These are phyloP conservation scores for Melastoma candidum DNA, from an alignment of 441 rosid species.

Conservation along the genomic window DNA sequence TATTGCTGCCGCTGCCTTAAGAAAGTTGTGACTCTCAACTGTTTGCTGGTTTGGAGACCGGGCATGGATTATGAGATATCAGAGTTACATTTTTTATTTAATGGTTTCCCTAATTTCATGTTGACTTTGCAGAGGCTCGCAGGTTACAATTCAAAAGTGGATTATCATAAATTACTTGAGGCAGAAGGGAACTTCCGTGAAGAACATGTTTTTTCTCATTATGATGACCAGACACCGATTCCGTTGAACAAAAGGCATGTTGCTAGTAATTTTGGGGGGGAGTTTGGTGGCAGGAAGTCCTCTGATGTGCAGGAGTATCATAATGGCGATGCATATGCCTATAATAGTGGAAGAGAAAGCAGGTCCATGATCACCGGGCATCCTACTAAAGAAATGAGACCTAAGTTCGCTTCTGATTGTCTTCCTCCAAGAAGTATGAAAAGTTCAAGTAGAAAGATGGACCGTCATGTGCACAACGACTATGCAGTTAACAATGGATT, in stretches of 20 bases:
- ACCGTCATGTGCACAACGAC: slow-evolving; percentile 22
- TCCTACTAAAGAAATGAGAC: slow-evolving; percentile 32
- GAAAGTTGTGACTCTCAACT: too few species aligned
- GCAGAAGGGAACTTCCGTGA: slow-evolving; percentile 32
- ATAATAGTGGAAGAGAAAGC: slow-evolving; percentile 26
- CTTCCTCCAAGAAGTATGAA: slow-evolving; percentile 20
- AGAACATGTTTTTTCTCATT: slow-evolving; percentile 33
- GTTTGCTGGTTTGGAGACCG: too few species aligned
- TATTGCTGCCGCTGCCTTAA: neutral
- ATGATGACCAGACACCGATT: slow-evolving; percentile 26
- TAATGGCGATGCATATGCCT: slow-evolving; percentile 29
- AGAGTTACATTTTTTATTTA: neutral
- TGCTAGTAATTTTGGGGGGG: slow-evolving; percentile 23
- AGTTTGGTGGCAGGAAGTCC: slow-evolving; percentile 28
- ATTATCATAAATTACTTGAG: slow-evolving; percentile 29
- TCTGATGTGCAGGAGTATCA: slow-evolving; percentile 29
- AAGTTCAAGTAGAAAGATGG: slow-evolving; percentile 22
- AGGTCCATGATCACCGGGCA: slow-evolving; percentile 30
- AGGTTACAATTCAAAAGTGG: slow-evolving; percentile 28
- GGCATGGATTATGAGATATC: too few species aligned
- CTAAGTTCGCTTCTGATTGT: slow-evolving; percentile 26
- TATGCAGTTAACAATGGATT: slow-evolving; percentile 20
- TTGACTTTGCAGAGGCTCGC: slow-evolving; percentile 38
- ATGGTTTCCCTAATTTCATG: slow-evolving; percentile 1
- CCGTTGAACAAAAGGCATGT: slow-evolving; percentile 33